Percentiles rank a stretch among this genome's conserved stretches.
phyloP scores from a whole-genome alignment of 2,329 filamentous ascomycete genomes.

The Geosmithia flava region DNA sequence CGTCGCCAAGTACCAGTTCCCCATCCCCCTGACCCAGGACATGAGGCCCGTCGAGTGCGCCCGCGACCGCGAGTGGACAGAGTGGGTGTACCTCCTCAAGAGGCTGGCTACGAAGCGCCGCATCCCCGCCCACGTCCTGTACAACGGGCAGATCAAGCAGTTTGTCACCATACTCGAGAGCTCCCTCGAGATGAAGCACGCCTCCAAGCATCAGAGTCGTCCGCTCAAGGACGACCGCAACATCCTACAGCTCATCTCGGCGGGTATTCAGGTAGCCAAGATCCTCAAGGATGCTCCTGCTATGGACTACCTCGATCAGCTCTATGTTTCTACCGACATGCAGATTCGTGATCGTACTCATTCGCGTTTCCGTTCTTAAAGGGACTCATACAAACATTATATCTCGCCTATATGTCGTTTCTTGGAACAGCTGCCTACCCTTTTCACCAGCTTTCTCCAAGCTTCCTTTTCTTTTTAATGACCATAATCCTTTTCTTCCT shows the following conservation, averaged over 20 bases:
- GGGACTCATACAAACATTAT: neutral
- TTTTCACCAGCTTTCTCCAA: too few species aligned
- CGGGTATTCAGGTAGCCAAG: conserved; percentile 77
- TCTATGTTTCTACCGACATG: conserved; percentile 74
- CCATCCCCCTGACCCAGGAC: conserved; percentile 71
- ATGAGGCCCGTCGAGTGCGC: conserved; percentile 66
- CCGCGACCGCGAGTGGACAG: conserved; percentile 76
- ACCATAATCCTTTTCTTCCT: neutral
- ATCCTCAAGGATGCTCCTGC: conserved; percentile 74
- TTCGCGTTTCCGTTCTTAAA: conserved; percentile 19
- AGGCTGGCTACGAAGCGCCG: conserved; percentile 74
- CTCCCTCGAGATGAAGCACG: conserved; percentile 77
- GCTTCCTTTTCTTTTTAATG: neutral
- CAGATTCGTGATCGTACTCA: conserved; percentile 57
- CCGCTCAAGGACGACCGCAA: conserved; percentile 82
- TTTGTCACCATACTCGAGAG: conserved; percentile 82
- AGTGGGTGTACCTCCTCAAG: conserved; percentile 84
- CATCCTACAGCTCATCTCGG: conserved; percentile 76
- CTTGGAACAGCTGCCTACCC: neutral
- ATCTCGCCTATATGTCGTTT: too few species aligned
- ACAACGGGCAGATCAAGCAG: conserved; percentile 86
- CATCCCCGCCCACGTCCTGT: conserved; percentile 72
- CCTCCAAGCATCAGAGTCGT: conserved; percentile 70
- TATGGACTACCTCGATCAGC: conserved; percentile 69
- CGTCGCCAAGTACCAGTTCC: conserved; percentile 83